Evolutionary conservation across 495 filamentous ascomycete genomes (phyloP).

Genomic region (Penicillium simplicissimum): DNA sequence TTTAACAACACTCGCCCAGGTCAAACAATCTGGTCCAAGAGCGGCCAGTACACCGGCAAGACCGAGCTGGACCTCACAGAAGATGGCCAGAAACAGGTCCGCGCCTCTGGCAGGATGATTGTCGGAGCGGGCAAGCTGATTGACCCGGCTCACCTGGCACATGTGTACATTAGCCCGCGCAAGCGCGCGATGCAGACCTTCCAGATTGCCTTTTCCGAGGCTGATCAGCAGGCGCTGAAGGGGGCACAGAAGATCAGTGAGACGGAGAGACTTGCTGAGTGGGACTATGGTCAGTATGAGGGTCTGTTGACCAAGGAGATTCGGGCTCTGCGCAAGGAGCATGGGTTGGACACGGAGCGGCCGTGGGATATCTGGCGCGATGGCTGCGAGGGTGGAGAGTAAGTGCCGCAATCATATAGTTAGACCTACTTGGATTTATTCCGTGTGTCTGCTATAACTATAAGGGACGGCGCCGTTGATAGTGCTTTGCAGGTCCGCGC

Average conservation of each 20-base stretch:
- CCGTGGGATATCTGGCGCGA: slow-evolving; percentile 82
- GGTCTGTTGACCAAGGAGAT: slow-evolving; percentile 72
- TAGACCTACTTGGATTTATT: too few relatives aligned
- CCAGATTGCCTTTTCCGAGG: slow-evolving; percentile 61
- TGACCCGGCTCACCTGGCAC: slow-evolving; percentile 69
- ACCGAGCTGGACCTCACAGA: slow-evolving; percentile 81
- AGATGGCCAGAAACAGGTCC: slow-evolving; percentile 71
- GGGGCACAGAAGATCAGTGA: slow-evolving; percentile 49
- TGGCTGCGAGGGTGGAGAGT: slow-evolving; percentile 65
- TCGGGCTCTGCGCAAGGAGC: slow-evolving; percentile 53
- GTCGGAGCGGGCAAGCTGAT: slow-evolving; percentile 76
- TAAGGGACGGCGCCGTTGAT: background rate
- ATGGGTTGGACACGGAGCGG: slow-evolving; percentile 56
- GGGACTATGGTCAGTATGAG: slow-evolving; percentile 89
- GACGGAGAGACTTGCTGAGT: slow-evolving; percentile 73
- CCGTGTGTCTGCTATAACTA: background rate
- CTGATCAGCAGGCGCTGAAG: slow-evolving; percentile 25
- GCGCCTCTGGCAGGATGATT: slow-evolving; percentile 66
- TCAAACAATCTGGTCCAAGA: slow-evolving; percentile 88
- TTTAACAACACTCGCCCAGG: slow-evolving; percentile 28
- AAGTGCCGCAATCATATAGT: too few relatives aligned
- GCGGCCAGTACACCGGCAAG: slow-evolving; percentile 78
- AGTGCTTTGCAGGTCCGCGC: slow-evolving; percentile 38
- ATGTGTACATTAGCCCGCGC: slow-evolving; percentile 80
- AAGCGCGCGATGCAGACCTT: slow-evolving; percentile 74